A percentile compares a stretch with the other conserved stretches of the same genome.
phyloP scores from a whole-genome alignment of 164 flowering plant genomes.

The Tetrastigma voinierianum region DNA sequence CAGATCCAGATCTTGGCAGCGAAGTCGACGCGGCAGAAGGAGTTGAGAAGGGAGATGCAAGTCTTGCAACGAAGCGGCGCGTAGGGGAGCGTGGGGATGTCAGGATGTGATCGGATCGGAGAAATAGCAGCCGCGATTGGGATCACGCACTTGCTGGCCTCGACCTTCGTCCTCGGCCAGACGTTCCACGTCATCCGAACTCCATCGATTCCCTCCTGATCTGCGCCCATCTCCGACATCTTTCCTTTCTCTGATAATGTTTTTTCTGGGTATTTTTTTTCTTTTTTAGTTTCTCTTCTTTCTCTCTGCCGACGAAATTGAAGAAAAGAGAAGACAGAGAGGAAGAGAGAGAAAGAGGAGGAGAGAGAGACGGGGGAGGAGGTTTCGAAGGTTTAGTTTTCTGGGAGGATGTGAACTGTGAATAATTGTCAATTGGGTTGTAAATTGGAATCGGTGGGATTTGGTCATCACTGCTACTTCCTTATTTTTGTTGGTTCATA shows the following conservation, averaged over 20 bases:
- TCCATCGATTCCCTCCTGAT: conserved; percentile 77
- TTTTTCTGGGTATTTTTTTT: not conserved
- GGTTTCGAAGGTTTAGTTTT: no score
- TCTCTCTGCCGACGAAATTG: no score
- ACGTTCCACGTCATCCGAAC: conserved; percentile 94
- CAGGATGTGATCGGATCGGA: conserved; percentile 78
- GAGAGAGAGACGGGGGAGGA: not conserved
- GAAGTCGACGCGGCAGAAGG: conserved; percentile 73
- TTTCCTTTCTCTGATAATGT: not conserved
- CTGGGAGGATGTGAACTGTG: not conserved
- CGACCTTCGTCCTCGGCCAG: conserved; percentile 92
- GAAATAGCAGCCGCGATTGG: conserved; percentile 79
- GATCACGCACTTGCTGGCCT: conserved; percentile 91
- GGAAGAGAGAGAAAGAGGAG: not conserved
- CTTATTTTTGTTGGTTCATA: no score
- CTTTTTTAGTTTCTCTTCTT: no score
- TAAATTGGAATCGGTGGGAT: not conserved
- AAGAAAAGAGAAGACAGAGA: no score
- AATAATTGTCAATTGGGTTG: not conserved
- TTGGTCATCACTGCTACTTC: no score
- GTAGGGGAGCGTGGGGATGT: conserved; percentile 71
- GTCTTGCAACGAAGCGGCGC: conserved; percentile 80
- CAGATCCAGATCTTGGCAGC: conserved; percentile 91
- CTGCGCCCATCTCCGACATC: conserved; percentile 64
- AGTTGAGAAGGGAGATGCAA: conserved; percentile 64